Base-by-base conservation (phyloP, 192 early-diverging fungal genomes). In the Phlyctochytrium arcticum region DNA sequence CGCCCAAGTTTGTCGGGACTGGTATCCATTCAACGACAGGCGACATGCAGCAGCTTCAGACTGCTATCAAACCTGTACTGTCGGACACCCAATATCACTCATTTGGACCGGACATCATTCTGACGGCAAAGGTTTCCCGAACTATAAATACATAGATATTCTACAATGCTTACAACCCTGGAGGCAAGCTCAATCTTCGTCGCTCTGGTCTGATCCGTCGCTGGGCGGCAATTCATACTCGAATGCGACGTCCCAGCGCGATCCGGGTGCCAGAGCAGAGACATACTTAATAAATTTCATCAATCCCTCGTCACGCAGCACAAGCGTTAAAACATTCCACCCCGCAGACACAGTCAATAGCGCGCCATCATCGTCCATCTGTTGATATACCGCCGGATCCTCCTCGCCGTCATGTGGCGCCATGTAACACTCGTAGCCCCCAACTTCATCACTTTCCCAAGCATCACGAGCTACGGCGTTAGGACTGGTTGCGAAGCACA, bases 271-370 rank as follows among this genome's bases (percentile, higher is more conserved):
- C 47, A 71, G 48, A 26, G 87, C 87, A 58, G 84, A 82, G n/a
- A 92, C 89, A 67, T 92, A 92, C 74, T 91, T 91, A 44, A 90
- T 76, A 70, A 92, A 92, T 39, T 78, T 69, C 75, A 91, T 86
- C 17, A 91, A 77, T n/a, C 81, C 82, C n/a, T 83, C 84, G 50
- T 90, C 89, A 36, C 89, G 65, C 72, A 92, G 57, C 1, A 87
- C 89, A 9, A 91, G 57, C 12, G 58, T 79, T 39, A 92, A 67
- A 21, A 81, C 79, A 69, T 91, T 92, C 65, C 77, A 76, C 2
- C 77, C 75, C 2, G 88, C 85, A 1, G 85, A 77, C 10, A 85
- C 78, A 4, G 86, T 89, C 32, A 92, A 68, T 65, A 92, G 61
- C 17, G 86, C 87, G 36, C 85, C 85, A 19, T 73, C 81, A 39